Conservation (phyloP, 768 basidiomycete species). For the Suillus tomentosus region DNA sequence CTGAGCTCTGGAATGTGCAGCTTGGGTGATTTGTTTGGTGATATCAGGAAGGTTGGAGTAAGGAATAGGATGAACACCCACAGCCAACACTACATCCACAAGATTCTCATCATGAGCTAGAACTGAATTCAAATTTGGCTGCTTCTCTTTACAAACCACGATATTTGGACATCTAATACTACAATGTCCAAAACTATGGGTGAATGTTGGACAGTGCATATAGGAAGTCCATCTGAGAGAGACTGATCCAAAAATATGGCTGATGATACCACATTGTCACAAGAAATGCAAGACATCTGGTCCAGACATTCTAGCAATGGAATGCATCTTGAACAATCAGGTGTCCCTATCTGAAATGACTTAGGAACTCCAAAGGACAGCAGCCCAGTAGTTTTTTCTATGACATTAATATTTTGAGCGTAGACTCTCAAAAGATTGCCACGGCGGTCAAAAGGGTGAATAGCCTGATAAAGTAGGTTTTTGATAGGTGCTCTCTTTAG, state of each 20-base stretch:
- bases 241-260: not conserved
- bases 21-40: not conserved
- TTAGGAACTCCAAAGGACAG: not conserved
- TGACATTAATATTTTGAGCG: not conserved
- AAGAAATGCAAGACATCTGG: not conserved
- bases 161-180: no score
- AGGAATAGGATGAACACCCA: not conserved
- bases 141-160: not conserved
- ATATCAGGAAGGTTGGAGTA: not conserved
- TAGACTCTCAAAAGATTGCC: no score
- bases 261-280: not conserved
- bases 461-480: no score
- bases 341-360: not conserved
- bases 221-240: not conserved
- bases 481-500: no score
- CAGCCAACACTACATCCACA: not conserved
- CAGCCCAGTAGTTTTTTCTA: not conserved
- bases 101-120: not conserved
- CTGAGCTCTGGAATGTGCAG: not conserved
- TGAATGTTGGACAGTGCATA: not conserved
- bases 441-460: no score
- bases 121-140: not conserved
- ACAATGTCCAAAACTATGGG: not conserved
- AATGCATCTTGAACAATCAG: not conserved
- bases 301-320: not conserved